Evolutionary conservation across 352 stramenopile species (phyloP), one percentile per base, ranked within the genome.

Genomic region (Phytophthora niederhauseri): DNA sequence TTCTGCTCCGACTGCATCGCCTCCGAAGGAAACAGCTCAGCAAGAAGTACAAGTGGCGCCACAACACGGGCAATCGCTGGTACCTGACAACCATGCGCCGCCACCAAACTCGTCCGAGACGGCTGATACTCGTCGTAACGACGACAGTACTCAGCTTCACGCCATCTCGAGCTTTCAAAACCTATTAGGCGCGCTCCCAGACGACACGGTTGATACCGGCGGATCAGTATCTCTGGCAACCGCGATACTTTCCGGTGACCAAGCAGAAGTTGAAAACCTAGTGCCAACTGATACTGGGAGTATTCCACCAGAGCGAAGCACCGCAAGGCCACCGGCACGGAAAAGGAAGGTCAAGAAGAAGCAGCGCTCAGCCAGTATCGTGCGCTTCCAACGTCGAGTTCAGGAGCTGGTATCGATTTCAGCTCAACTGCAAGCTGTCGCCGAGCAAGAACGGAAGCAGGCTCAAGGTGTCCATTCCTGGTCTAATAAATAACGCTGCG

Each of bases 271-370:
- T 24, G 55, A 17, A 26, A 58, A 17, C 17, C 14, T 17, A 19
- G 24, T n/a, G 17, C 14, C 19, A 52, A 8, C 12, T 5, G 46
- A 48, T 20, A 38, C 7, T 3, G 46, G 57, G 2, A 36, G n/a
- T 0, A 12, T 6, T 19, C 57, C 31, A 2, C 60, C 5, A 2
- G 64, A 52, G 38, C 61, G 12, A 45, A 62, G 14, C 15, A n/a
- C 17, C 6, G 22, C 26, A 26, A 64, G 60, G 49, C n/a, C 30
- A 53, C 9, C 3, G 24, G 3, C 20, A 45, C 57, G 56, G 14
- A 65, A 51, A 56, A 72, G 11, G 53, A 68, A 48, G 55, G 7
- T 20, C 38, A 73, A 50, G 55, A 76, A 66, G 11, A 76, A 76
- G 38, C 61, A 14, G 17, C 63, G 52, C 11, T 45, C 60, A 31